These are phyloP conservation scores for Termitomyces sp. DNA, from an alignment of 768 basidiomycete species.

Conservation along the genomic window DNA sequence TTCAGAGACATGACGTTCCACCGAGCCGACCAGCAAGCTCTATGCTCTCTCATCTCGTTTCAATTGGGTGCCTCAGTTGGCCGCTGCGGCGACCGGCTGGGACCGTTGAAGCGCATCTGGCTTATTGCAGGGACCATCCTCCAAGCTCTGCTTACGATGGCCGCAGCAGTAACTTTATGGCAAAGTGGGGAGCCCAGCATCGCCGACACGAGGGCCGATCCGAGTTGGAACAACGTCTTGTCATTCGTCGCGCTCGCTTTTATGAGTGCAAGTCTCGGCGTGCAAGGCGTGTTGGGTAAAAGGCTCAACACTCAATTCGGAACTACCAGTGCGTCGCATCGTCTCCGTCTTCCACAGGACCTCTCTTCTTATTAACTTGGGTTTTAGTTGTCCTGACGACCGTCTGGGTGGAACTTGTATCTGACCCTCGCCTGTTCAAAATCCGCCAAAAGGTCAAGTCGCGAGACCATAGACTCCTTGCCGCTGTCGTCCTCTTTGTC, in stretches of 20 bases:
- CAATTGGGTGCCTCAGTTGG: constrained; percentile 73
- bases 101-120: constrained; percentile 73
- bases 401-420: constrained; percentile 83
- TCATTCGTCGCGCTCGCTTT: constrained; percentile 75
- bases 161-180: constrained; percentile 68
- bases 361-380: background rate
- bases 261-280: constrained; percentile 78
- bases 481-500: constrained; percentile 57
- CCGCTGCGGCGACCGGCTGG: constrained; percentile 76
- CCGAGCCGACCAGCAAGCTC: constrained; percentile 78
- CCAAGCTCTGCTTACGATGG: constrained; percentile 77
- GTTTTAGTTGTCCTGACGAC: constrained; percentile 78
- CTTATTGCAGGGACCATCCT: constrained; percentile 67
- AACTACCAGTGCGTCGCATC: constrained; percentile 58
- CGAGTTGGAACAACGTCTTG: constrained; percentile 65
- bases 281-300: constrained; percentile 90
- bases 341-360: background rate
- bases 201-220: constrained; percentile 51
- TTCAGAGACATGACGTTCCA: constrained; percentile 63
- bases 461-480: constrained; percentile 13
- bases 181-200: constrained; percentile 58
- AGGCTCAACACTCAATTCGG: constrained; percentile 77
- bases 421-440: constrained; percentile 45
- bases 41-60: constrained; percentile 77
- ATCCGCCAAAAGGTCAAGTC: constrained; percentile 44